Conservation (phyloP, 2,329 filamentous ascomycete species). For the Nothophoma quercina region DNA sequence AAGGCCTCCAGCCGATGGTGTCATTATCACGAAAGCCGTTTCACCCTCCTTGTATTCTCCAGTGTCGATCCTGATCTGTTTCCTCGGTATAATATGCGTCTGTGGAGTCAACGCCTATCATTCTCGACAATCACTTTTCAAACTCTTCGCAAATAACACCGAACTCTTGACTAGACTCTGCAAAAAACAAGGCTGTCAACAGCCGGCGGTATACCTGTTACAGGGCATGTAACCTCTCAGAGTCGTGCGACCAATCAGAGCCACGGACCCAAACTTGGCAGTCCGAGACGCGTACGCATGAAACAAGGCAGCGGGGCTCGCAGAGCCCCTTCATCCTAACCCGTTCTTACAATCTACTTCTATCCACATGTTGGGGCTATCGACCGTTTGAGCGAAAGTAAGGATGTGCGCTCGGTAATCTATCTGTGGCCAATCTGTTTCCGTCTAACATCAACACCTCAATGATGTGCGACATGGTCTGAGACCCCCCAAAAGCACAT, state of each 20-base stretch:
- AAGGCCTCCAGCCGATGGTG: background rate
- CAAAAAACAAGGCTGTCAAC: background rate
- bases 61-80: background rate
- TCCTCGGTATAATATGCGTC: background rate
- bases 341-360: conserved; percentile 2
- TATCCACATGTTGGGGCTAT: conserved; percentile 1
- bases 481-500: conserved; percentile 2
- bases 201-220: conserved; percentile 5
- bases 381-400: conserved; percentile 4
- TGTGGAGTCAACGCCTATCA: background rate
- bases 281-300: conserved; percentile 11
- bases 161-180: background rate
- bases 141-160: background rate
- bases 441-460: background rate
- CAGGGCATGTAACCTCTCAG: conserved; percentile 1
- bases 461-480: background rate
- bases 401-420: conserved; percentile 9
- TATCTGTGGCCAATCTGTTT: conserved; percentile 5
- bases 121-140: background rate
- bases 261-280: background rate
- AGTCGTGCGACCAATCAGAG: conserved; percentile 7
- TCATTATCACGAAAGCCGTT: background rate
- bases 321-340: conserved; percentile 12
- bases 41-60: background rate
- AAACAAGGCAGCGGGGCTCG: conserved; percentile 9